These are phyloP conservation scores for Sherardia arvensis DNA, from an alignment of 257 asterid species.

Conservation along the genomic window DNA sequence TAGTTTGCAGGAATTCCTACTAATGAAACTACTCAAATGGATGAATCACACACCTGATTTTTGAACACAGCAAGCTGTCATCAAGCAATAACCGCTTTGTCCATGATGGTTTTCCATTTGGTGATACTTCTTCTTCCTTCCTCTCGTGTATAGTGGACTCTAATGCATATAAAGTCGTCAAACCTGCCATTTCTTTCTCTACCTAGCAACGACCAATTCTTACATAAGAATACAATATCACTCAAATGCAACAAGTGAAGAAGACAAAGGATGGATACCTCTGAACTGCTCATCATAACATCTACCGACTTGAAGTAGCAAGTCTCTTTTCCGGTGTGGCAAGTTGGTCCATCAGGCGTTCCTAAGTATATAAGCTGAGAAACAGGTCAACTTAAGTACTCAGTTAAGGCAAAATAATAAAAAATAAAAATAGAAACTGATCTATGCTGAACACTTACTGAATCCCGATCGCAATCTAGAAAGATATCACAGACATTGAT, in stretches of 20 bases:
- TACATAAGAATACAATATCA: background rate
- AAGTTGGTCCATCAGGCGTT: constrained; percentile 5
- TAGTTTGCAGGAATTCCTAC: background rate
- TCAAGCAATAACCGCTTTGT: constrained; percentile 16
- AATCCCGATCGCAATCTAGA: constrained; percentile 64
- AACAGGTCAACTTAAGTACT: background rate
- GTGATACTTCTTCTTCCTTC: constrained; percentile 33
- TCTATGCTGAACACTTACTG: background rate
- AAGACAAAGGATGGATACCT: background rate
- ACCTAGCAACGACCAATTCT: constrained; percentile 20
- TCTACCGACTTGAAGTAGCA: background rate
- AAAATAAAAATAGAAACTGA: background rate
- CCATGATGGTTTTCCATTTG: constrained; percentile 29
- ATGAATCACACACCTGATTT: constrained; percentile 44
- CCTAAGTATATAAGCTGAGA: constrained; percentile 45
- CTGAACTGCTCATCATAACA: background rate
- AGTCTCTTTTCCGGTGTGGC: background rate
- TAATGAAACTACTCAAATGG: background rate
- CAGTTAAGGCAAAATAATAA: background rate
- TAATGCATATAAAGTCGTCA: constrained; percentile 53
- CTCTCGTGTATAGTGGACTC: constrained; percentile 67
- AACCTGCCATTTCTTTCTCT: constrained; percentile 42
- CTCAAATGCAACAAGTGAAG: background rate
- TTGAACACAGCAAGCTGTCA: constrained; percentile 53
- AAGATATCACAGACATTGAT: constrained; percentile 34